Base-by-base conservation (phyloP, 2,329 filamentous ascomycete genomes). In the Xylogone sp. region DNA sequence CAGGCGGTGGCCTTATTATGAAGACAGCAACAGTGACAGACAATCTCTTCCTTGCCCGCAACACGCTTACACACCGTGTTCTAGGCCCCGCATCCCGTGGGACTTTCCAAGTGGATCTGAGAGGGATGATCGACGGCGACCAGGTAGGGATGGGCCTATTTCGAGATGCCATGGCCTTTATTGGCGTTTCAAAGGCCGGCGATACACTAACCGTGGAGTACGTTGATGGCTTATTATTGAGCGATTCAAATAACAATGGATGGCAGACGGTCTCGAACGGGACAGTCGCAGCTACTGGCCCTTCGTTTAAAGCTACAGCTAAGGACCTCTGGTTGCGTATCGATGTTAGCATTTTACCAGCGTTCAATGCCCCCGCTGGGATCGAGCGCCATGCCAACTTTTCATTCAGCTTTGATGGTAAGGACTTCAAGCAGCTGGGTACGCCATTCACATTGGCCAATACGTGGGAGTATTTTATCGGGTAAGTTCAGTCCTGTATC, bases 111-210 rank as follows among this genome's bases (percentile, higher is more conserved):
- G 58, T 84, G 7, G 72, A 82, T 57, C 71, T 75, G 39, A 69
- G 65, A 27, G 65, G 65, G 39, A 77, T 83, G 72, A 60, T 64
- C 0, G 71, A 74, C 47, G 80, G 79, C 2, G 81, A 83, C 53
- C 69, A 72, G 12, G 69, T 74, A 0, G 80, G 81, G 1, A 68
- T 81, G 0, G 73, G 76, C 0, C 65, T 76, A 4, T 78, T 84
- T 64, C 73, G 81, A 1, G 77, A 83, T 55, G 66, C 69, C 12
- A 72, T 70, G 1, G 77, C 76, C 0, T 83, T 74, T 60, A 76
- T 84, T 24, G 79, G 76, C 1, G 62, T 83, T 9, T 58, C 68
- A 53, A 71, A 69, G 44, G 61, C 64, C 13, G 61, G 54, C n/a
- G 27, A 31, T 31, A 31, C 13, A 31, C 13, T 31, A 31, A 31